Percentiles rank a stretch among this genome's conserved stretches.
Evolutionary conservation across 179 eudicot species (phyloP).

Genomic region (Gypsophila paniculata): DNA sequence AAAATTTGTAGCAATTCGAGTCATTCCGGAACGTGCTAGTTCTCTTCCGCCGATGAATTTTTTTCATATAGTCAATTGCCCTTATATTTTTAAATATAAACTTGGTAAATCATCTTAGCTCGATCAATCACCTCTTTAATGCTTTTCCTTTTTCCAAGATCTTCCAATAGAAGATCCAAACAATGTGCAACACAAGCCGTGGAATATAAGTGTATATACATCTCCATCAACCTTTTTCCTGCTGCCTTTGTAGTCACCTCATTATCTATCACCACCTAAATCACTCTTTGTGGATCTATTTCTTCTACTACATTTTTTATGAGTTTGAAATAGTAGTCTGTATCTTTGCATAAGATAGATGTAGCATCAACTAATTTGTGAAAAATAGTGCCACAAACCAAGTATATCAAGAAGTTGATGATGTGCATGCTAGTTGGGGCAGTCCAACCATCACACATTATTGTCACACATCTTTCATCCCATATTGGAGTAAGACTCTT

Average conservation of each 20-base stretch:
- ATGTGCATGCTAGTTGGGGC: not conserved
- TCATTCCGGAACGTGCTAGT: not conserved
- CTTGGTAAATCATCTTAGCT: not conserved
- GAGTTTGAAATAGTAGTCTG: not conserved
- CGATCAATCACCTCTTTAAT: not conserved
- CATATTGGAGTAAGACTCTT: not conserved
- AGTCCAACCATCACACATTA: slow-evolving; percentile 19
- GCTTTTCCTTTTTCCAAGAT: not conserved
- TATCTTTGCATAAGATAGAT: not conserved
- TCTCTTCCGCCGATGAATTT: not conserved
- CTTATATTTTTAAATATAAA: not conserved
- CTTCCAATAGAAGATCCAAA: slow-evolving; percentile 13
- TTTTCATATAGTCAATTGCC: slow-evolving; percentile 1
- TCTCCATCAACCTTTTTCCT: not conserved
- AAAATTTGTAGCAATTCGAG: slow-evolving; percentile 14
- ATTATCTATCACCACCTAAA: slow-evolving; percentile 9
- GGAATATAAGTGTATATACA: not conserved
- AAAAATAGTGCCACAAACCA: not conserved
- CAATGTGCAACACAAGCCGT: not conserved
- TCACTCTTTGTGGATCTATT: not conserved
- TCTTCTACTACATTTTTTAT: slow-evolving; percentile 4
- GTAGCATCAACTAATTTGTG: slow-evolving; percentile 10
- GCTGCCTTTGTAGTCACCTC: not conserved
- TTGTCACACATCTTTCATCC: slow-evolving; percentile 18
- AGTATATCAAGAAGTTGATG: slow-evolving; percentile 10